Evolutionary conservation across 2,329 filamentous ascomycete genomes (phyloP).

Genomic region (Pleurostoma richardsiae): DNA sequence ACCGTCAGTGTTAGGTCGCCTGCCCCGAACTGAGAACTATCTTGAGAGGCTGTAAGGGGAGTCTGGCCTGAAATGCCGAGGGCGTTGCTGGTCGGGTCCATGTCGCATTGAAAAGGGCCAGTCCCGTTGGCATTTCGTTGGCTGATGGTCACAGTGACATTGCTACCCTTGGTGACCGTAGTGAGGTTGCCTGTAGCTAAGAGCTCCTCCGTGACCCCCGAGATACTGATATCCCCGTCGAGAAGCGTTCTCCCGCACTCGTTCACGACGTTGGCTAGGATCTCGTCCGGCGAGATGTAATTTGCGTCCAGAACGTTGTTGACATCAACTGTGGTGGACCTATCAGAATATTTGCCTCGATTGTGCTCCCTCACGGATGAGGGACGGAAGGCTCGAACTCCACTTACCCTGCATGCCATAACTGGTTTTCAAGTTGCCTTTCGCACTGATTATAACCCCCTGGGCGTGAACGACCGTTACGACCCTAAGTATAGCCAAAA

Average conservation of each 20-base stretch:
- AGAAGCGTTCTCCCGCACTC: conserved; percentile 58
- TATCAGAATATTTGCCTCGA: neutral
- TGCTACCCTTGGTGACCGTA: conserved; percentile 36
- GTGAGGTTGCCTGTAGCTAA: conserved; percentile 37
- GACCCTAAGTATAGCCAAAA: conserved; percentile 5
- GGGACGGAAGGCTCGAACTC: too few species aligned
- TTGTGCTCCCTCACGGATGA: neutral
- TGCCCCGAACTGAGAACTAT: conserved; percentile 45
- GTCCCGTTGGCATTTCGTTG: conserved; percentile 43
- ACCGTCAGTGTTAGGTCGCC: conserved; percentile 39
- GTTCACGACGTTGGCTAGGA: conserved; percentile 44
- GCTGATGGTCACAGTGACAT: conserved; percentile 37
- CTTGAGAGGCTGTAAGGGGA: conserved; percentile 32
- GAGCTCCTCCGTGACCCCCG: conserved; percentile 44
- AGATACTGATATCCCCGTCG: conserved; percentile 53
- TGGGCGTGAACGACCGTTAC: conserved; percentile 6
- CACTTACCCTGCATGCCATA: conserved; percentile 5
- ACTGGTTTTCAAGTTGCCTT: conserved; percentile 5
- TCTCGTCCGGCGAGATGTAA: conserved; percentile 51
- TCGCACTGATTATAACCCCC: conserved; percentile 7
- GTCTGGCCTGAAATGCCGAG: conserved; percentile 36
- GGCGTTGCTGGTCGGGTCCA: conserved; percentile 36
- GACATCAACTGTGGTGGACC: conserved; percentile 1
- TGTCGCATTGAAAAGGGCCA: conserved; percentile 44
- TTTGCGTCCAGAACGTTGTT: conserved; percentile 39